Evolutionary conservation across 73 alveolate genomes (phyloP).

Genomic region (Blepharisma stoltei): DNA sequence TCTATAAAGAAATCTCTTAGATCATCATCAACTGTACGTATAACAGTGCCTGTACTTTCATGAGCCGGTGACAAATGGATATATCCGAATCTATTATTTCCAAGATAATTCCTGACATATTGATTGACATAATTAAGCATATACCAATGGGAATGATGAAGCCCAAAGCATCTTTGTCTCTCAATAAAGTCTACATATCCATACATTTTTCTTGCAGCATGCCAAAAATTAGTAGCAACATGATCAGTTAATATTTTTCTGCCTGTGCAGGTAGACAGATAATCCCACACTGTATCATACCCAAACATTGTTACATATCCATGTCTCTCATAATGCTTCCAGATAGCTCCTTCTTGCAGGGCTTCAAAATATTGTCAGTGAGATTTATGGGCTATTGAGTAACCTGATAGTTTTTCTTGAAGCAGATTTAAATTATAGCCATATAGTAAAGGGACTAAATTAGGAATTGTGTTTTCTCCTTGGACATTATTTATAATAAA

Average conservation of each 20-base stretch:
- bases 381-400: neutral
- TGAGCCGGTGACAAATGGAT: neutral
- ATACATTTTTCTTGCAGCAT: constrained; percentile 11
- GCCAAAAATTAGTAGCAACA: neutral
- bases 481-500: neutral
- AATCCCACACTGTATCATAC: constrained; percentile 25
- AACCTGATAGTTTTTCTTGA: neutral
- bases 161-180: neutral
- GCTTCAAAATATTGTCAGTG: neutral
- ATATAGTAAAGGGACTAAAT: neutral
- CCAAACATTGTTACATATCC: constrained; percentile 23
- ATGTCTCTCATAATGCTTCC: neutral
- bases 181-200: constrained; percentile 5
- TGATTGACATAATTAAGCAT: neutral
- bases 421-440: neutral
- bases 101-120: neutral
- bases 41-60: constrained; percentile 14
- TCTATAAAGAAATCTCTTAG: neutral
- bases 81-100: neutral
- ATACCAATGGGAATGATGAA: neutral
- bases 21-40: neutral
- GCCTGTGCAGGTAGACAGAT: neutral
- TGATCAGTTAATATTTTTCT: constrained; percentile 15
- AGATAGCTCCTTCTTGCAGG: neutral
- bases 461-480: constrained; percentile 5